Evolutionary conservation across 257 asterid species (phyloP).

Genomic region (Solanum pinnatisectum): DNA sequence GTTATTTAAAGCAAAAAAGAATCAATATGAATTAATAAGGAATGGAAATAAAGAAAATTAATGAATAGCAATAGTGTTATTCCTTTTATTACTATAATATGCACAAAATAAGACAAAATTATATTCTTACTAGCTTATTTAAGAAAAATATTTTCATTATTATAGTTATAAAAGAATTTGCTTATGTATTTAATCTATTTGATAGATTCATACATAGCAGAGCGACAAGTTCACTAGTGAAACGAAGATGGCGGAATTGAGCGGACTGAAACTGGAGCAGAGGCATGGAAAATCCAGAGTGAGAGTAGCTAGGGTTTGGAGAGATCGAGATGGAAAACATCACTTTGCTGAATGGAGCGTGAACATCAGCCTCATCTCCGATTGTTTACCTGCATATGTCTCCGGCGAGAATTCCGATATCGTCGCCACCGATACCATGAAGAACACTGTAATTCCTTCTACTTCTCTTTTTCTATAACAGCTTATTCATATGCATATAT

Average conservation of each 20-base stretch:
- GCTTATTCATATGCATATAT: not conserved
- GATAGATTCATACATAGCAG: too few relatives aligned
- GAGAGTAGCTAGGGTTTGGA: constrained; percentile 84
- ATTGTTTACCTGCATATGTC: constrained; percentile 69
- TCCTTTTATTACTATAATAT: too few relatives aligned
- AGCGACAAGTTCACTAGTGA: not conserved
- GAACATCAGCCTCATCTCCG: constrained; percentile 79
- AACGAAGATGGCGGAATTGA: not conserved
- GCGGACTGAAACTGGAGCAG: constrained; percentile 54
- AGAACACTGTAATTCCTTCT: constrained; percentile 55
- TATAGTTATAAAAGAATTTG: too few relatives aligned
- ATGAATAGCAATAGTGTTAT: too few relatives aligned
- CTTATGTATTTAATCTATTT: not conserved
- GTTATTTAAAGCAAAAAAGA: too few relatives aligned
- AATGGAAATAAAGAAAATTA: too few relatives aligned
- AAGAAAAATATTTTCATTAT: not conserved
- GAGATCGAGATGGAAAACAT: constrained; percentile 42
- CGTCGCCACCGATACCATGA: constrained; percentile 97
- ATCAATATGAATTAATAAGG: too few relatives aligned
- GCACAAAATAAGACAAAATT: too few relatives aligned
- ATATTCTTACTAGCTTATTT: too few relatives aligned
- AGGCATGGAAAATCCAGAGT: constrained; percentile 88
- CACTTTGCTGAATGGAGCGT: constrained; percentile 84
- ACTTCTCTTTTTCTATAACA: not conserved
- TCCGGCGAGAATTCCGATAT: constrained; percentile 54